Evolutionary conservation across 345 rosid species (phyloP).

Genomic region (Kernera saxatilis): DNA sequence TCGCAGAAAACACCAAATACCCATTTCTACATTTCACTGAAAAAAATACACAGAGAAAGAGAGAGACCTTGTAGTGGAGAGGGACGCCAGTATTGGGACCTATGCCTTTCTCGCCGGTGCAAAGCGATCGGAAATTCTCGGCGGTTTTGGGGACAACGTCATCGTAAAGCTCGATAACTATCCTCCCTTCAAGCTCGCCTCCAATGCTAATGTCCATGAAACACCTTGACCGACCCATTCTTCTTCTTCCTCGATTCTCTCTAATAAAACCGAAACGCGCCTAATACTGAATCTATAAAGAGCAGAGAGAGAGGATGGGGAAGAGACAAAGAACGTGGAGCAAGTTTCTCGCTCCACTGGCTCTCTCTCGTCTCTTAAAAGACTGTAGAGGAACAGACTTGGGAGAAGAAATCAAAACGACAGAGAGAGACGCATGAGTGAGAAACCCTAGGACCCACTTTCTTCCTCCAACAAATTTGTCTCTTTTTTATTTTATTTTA

Average conservation of each 20-base stretch:
- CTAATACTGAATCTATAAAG: not conserved
- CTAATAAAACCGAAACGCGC: not conserved
- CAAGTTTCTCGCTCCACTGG: not conserved
- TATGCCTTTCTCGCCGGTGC: conserved; percentile 90
- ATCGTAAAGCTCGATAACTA: conserved; percentile 70
- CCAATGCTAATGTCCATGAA: conserved; percentile 86
- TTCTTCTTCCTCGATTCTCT: not conserved
- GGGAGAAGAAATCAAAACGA: conserved; percentile 21
- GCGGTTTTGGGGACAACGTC: conserved; percentile 90
- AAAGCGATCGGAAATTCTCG: conserved; percentile 87
- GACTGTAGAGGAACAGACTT: conserved; percentile 5
- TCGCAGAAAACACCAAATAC: not conserved
- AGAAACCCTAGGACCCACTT: conserved; percentile 36
- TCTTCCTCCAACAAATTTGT: conserved; percentile 15
- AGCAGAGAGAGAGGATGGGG: not conserved
- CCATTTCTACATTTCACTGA: conserved; percentile 7
- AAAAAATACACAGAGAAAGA: not conserved
- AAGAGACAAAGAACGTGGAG: conserved; percentile 10
- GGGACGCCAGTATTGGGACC: conserved; percentile 69
- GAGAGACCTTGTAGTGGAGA: conserved; percentile 80
- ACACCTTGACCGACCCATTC: conserved; percentile 63
- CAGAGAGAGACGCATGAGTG: conserved; percentile 21
- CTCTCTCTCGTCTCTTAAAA: not conserved
- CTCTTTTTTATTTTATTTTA: not conserved
- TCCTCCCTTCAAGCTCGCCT: conserved; percentile 89